Conservation (phyloP, 1,284 basidiomycete species). For the Microbotryum violaceum region DNA sequence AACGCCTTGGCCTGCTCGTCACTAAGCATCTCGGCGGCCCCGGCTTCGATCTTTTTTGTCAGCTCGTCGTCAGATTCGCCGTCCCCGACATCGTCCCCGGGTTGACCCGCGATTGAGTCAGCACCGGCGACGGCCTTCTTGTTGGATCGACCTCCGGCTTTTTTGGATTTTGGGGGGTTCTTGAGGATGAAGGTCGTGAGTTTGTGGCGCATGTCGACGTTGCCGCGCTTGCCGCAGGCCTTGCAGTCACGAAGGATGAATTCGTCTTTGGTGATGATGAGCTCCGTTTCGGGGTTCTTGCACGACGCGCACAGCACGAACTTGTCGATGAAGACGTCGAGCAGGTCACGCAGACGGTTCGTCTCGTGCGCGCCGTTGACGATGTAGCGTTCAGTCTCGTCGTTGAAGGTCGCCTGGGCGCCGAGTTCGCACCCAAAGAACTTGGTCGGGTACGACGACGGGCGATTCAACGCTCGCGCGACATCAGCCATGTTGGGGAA, state of each 20-base stretch:
- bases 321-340: slow-evolving; percentile 90
- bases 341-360: slow-evolving; percentile 83
- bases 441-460: slow-evolving; percentile 92
- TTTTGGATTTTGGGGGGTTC: slow-evolving; percentile 72
- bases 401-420: slow-evolving; percentile 92
- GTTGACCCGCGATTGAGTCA: slow-evolving; percentile 31
- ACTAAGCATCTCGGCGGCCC: slow-evolving; percentile 43
- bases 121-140: slow-evolving; percentile 47
- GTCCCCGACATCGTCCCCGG: slow-evolving; percentile 27
- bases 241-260: slow-evolving; percentile 95
- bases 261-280: slow-evolving; percentile 81
- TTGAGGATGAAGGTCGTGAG: slow-evolving; percentile 93
- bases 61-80: slow-evolving; percentile 45
- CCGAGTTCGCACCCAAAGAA: slow-evolving; percentile 99
- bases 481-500: slow-evolving; percentile 98
- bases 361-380: slow-evolving; percentile 97
- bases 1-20: slow-evolving; percentile 34
- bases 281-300: slow-evolving; percentile 99
- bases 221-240: slow-evolving; percentile 87
- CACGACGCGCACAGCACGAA: slow-evolving; percentile 95
- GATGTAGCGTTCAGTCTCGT: slow-evolving; percentile 95
- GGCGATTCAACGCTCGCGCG: slow-evolving; percentile 86
- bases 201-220: slow-evolving; percentile 95
- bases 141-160: slow-evolving; percentile 53
- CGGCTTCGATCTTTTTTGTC: slow-evolving; percentile 50